A percentile compares a stretch with the other conserved stretches of the same genome.
Evolutionary conservation across 805 yeast species (phyloP).

Genomic region (Torulaspora franciscae): DNA sequence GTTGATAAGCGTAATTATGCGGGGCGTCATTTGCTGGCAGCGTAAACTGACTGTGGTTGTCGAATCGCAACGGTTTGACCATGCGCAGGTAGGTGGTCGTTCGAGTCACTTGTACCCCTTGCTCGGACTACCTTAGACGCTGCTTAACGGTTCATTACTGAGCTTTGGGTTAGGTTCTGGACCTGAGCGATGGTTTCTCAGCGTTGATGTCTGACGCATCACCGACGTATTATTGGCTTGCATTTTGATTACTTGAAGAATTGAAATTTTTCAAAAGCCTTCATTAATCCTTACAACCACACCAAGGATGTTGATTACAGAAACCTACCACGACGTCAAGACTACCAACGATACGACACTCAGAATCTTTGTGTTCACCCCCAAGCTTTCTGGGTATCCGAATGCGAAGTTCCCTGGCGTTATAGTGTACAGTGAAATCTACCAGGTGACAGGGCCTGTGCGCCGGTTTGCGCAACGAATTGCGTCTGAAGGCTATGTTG

Average conservation of each 20-base stretch:
- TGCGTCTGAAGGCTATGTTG: constrained; percentile 75
- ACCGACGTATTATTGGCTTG: constrained; percentile 6
- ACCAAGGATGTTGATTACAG: constrained; percentile 58
- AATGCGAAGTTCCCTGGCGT: constrained; percentile 77
- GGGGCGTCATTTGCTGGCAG: no score
- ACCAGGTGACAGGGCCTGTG: constrained; percentile 81
- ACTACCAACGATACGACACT: constrained; percentile 64
- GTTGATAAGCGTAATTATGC: no score
- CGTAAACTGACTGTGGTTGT: no score
- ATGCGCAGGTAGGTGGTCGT: no score
- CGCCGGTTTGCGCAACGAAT: constrained; percentile 70
- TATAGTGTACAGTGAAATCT: constrained; percentile 71
- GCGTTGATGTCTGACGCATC: constrained; percentile 13
- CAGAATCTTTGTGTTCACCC: constrained; percentile 62
- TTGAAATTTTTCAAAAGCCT: not conserved
- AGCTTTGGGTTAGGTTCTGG: no score
- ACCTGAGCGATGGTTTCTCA: no score
- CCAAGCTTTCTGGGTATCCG: constrained; percentile 69
- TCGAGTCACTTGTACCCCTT: no score
- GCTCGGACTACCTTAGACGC: no score
- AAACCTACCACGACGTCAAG: constrained; percentile 55
- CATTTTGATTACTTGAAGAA: not conserved
- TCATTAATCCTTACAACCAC: not conserved
- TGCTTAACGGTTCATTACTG: no score
- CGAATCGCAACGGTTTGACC: no score